These are phyloP conservation scores for Podaxis mareebaensis DNA, from an alignment of 768 basidiomycete genomes.

Conservation along the genomic window DNA sequence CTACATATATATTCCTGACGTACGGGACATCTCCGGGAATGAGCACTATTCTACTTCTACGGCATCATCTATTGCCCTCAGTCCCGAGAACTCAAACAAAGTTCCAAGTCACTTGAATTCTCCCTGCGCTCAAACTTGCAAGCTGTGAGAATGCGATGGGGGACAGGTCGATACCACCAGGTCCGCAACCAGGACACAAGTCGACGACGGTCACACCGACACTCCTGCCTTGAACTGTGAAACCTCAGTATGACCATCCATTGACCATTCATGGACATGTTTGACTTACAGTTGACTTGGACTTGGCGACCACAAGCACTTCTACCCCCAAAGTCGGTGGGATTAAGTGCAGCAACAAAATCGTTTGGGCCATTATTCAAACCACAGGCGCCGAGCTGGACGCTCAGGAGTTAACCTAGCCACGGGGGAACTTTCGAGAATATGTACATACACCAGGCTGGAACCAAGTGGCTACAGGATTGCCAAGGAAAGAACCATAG, in stretches of 20 bases:
- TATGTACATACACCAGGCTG: conserved; percentile 21
- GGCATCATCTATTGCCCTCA: too few species aligned
- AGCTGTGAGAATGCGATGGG: conserved; percentile 27
- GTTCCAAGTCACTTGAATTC: conserved; percentile 28
- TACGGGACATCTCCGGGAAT: too few species aligned
- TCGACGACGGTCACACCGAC: conserved; percentile 27
- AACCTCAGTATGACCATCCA: background rate
- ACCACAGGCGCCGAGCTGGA: conserved; percentile 27
- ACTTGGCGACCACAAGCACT: conserved; percentile 24
- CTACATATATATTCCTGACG: too few species aligned
- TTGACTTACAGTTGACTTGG: conserved; percentile 23
- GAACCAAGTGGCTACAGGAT: conserved; percentile 23
- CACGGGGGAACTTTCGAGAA: background rate
- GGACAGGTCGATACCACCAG: conserved; percentile 28
- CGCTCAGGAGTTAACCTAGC: background rate
- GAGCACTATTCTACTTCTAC: too few species aligned
- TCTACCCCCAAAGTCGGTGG: conserved; percentile 19
- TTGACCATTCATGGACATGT: background rate
- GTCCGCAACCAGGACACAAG: conserved; percentile 30
- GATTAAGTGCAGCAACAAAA: conserved; percentile 26
- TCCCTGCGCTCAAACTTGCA: conserved; percentile 25
- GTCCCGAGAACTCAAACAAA: conserved; percentile 18
- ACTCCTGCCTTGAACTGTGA: conserved; percentile 26
- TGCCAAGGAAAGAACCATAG: background rate
- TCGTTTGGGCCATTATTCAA: conserved; percentile 20